Evolutionary conservation across 2,329 filamentous ascomycete species (phyloP), one percentile per base, ranked within the genome.

Genomic region (Gremmenia infestans): DNA sequence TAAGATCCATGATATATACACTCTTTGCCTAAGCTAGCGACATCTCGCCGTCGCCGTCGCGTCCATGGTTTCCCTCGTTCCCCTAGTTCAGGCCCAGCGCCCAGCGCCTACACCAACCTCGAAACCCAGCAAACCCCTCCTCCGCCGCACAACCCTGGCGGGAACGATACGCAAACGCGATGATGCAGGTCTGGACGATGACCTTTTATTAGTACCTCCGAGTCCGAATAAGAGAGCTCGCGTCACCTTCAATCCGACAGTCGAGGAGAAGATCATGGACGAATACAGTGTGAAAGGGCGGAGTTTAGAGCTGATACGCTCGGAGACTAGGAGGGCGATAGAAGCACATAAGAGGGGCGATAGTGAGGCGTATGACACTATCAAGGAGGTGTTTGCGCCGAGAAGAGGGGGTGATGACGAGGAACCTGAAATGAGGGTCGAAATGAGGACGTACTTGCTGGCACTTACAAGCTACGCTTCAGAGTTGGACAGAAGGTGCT

Each of bases 391-490:
- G 5, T 83, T 87, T 39, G 53, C 55, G 15, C 57, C 59, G 7
- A 45, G 17, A 14, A 56, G 49, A 55, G 55, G 51, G 46, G 55
- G 58, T 17, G 61, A 64, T 5, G 62, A 68, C 35, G 59, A 56
- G 11, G 60, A 57, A 22, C 50, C 52, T 37, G 57, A 61, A 53
- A 60, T 35, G 58, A 55, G 74, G 73, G 59, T 52, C 7, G 65
- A 70, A 19, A 74, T 86, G 48, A 78, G 81, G 61, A 75, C 76
- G 39, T 86, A 86, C 67, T 73, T 87, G 55, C 73, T 85, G 62
- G 83, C 83, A n/a, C 74, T 88, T 48, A 81, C 82, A 12, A 80
- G 77, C 65, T 83, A 80, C 63, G 76, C 81, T 7, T 81, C 82
- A n/a, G 74, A 82, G 37, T 73, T 88, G 35, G 78, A 81, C 61